phyloP scores from a whole-genome alignment of 1,139 yeast species.

The Geotrichum restrictum region DNA sequence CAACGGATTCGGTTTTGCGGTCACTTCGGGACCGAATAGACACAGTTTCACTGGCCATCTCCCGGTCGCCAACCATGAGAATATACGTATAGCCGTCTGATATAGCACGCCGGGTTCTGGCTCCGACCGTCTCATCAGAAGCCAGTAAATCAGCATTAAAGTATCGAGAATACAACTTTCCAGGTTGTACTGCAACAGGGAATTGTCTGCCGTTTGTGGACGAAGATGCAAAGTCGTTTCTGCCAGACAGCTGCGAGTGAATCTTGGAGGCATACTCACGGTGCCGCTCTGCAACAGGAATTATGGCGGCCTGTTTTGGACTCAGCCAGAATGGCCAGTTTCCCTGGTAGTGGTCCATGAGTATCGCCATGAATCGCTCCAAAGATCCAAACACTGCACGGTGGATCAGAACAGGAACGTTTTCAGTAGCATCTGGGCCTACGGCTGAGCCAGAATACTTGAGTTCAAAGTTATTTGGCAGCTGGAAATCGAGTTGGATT shows the following conservation, averaged over 20 bases:
- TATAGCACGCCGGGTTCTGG: slow-evolving; percentile 73
- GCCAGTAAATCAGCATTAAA: slow-evolving; percentile 74
- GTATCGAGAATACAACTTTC: slow-evolving; percentile 50
- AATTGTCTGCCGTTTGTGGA: background rate
- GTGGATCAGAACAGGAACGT: slow-evolving; percentile 84
- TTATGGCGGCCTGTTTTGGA: slow-evolving; percentile 85
- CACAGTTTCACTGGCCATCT: slow-evolving; percentile 55
- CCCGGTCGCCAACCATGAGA: slow-evolving; percentile 83
- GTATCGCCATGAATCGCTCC: slow-evolving; percentile 85
- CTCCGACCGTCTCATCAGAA: slow-evolving; percentile 74
- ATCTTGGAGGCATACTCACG: slow-evolving; percentile 51
- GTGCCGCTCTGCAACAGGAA: slow-evolving; percentile 71
- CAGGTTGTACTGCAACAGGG: slow-evolving; percentile 19
- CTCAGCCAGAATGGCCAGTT: slow-evolving; percentile 98
- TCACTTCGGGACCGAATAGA: slow-evolving; percentile 65
- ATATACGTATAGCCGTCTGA: slow-evolving; percentile 75
- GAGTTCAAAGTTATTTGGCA: slow-evolving; percentile 79
- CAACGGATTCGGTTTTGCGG: slow-evolving; percentile 41
- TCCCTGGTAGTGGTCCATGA: slow-evolving; percentile 87
- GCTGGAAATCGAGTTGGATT: slow-evolving; percentile 73
- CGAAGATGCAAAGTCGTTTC: slow-evolving; percentile 15
- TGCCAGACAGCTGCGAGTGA: slow-evolving; percentile 48
- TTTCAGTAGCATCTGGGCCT: slow-evolving; percentile 21
- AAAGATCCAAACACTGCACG: slow-evolving; percentile 93
- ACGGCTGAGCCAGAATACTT: slow-evolving; percentile 46